Base-by-base conservation (phyloP, 1,284 basidiomycete species). In the Tilletia setariae region DNA sequence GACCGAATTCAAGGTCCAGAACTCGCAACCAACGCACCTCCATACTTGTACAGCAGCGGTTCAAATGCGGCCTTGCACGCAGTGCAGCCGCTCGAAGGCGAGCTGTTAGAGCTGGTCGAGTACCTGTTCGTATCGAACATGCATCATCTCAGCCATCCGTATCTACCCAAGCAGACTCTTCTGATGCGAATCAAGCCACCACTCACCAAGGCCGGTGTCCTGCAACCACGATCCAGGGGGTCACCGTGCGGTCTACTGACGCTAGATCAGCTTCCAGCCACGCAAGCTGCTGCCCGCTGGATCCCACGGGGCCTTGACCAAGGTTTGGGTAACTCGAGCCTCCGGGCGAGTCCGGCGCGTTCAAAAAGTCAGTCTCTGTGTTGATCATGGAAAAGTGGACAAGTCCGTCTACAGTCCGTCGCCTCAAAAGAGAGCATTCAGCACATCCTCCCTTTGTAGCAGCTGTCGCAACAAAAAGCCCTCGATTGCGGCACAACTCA, bases 171-270 rank as follows among this genome's bases (percentile, higher is more conserved):
- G n/a, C n/a, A n/a, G n/a, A n/a, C n/a, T n/a, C n/a, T n/a, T n/a
- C n/a, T n/a, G n/a, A n/a, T n/a, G n/a, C n/a, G n/a, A n/a, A n/a
- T n/a, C n/a, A n/a, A n/a, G n/a, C n/a, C n/a, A n/a, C n/a, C n/a
- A 40, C 35, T 40, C 35, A 40, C 64, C 49, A 65, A 21, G 44
- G 49, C 21, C 49, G 65, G 68, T 84, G 83, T 21, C 79, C 82
- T 43, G 78, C 72, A 19, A 76, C 83, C 46, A 84, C 65, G 32
- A 84, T 77, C 83, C 83, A 84, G 8, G 83, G 83, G 1, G 83
- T 84, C 67, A 82, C 75, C 19, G 21, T 72, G 43, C 83, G 75
- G 72, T 84, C 79, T 16, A 84, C 82, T 1, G 71, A 71, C 15
- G 79, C 81, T 11, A 84, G 76, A 64, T 84, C 83, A 11, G 77